These are phyloP conservation scores for Creolimax fragrantissima DNA, from an alignment of 78 protist species.

Conservation along the genomic window DNA sequence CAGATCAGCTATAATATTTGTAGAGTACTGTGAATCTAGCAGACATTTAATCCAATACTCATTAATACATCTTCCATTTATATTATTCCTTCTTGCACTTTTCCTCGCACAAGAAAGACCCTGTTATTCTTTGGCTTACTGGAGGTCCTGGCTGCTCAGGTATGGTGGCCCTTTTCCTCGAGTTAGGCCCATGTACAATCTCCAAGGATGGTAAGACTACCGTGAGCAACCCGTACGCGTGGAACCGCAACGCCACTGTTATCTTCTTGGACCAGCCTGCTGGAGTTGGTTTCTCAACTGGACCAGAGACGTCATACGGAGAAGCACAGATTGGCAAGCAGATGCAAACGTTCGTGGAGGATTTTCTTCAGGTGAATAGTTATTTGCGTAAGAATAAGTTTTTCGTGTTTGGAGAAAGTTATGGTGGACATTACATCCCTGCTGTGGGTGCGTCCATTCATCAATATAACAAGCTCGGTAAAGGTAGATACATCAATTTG, in stretches of 20 bases:
- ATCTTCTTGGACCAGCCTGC: constrained; percentile 13
- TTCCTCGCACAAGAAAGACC: too few relatives aligned
- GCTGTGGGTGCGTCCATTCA: constrained; percentile 1
- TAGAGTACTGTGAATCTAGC: too few relatives aligned
- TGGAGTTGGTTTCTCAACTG: constrained; percentile 11
- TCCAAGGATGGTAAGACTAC: not conserved
- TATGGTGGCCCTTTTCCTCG: not conserved
- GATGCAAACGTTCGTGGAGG: not conserved
- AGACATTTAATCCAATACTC: too few relatives aligned
- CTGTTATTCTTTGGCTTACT: not conserved
- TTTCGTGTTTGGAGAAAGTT: not conserved
- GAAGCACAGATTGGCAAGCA: not conserved
- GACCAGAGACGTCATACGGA: not conserved
- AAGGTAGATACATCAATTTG: not conserved
- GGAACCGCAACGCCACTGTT: not conserved
- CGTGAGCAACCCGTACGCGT: not conserved
- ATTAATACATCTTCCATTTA: too few relatives aligned
- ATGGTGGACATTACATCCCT: constrained; percentile 16
- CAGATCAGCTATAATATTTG: too few relatives aligned
- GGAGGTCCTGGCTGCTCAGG: constrained; percentile 18
- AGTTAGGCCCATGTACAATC: constrained; percentile 9
- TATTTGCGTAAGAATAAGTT: not conserved
- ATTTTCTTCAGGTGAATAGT: not conserved
- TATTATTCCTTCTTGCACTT: too few relatives aligned
- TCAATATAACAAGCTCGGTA: not conserved